A percentile compares a stretch with the other conserved stretches of the same genome.
Evolutionary conservation across 768 basidiomycete genomes (phyloP).

Genomic region (Tricholoma hemisulphureum): DNA sequence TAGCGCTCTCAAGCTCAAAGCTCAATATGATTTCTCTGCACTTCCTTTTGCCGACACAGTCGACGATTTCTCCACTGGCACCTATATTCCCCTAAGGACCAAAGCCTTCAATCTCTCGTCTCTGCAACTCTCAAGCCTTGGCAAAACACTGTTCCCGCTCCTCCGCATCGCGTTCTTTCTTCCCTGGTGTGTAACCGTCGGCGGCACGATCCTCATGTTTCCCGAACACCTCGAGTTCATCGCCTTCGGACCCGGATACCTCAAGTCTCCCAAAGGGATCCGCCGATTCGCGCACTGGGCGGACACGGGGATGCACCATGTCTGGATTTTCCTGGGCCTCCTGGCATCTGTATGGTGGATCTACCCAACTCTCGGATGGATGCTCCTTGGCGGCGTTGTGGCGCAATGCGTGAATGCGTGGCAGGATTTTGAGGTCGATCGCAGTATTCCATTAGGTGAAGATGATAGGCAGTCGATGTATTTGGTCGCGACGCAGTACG

Average conservation of each 20-base stretch:
- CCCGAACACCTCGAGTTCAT: slow-evolving; percentile 37
- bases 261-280: slow-evolving; percentile 29
- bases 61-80: too few relatives aligned
- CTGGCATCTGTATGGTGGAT: slow-evolving; percentile 28
- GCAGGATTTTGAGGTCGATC: slow-evolving; percentile 36
- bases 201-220: slow-evolving; percentile 38
- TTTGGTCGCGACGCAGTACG: slow-evolving; percentile 17
- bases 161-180: slow-evolving; percentile 35
- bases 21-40: slow-evolving; percentile 11
- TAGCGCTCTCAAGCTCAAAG: background rate
- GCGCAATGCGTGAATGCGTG: slow-evolving; percentile 34
- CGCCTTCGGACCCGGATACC: slow-evolving; percentile 35
- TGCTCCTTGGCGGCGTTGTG: slow-evolving; percentile 23
- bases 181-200: slow-evolving; percentile 47
- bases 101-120: background rate
- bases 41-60: too few relatives aligned
- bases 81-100: background rate
- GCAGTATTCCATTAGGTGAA: slow-evolving; percentile 35
- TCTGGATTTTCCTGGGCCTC: slow-evolving; percentile 35
- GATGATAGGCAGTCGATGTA: slow-evolving; percentile 42
- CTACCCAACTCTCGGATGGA: slow-evolving; percentile 23
- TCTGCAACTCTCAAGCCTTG: slow-evolving; percentile 5
- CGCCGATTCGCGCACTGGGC: slow-evolving; percentile 43
- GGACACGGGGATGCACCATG: slow-evolving; percentile 36
- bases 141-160: slow-evolving; percentile 14